phyloP scores from a whole-genome alignment of 78 protist genomes.

The Protostelium mycophagum region DNA sequence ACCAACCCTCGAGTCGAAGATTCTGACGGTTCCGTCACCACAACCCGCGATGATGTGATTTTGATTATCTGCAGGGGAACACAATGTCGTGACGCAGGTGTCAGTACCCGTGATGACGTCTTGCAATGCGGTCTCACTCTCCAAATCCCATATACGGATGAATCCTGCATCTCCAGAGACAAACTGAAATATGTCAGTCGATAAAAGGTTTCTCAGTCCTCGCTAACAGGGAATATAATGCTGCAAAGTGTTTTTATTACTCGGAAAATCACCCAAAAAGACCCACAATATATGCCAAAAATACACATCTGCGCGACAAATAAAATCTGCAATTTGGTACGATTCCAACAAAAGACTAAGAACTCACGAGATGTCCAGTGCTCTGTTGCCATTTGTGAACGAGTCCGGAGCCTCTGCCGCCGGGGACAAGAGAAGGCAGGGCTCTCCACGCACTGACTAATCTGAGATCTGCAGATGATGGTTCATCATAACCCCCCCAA shows the following conservation, averaged over 20 bases:
- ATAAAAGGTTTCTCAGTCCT: too few relatives aligned
- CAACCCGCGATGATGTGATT: background rate
- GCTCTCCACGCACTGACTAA: conserved; percentile 11
- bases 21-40: conserved; percentile 10
- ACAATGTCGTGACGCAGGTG: conserved; percentile 6
- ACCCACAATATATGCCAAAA: too few relatives aligned
- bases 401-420: conserved; percentile 3
- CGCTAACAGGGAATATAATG: too few relatives aligned
- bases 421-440: background rate
- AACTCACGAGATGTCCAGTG: conserved; percentile 3
- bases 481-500: conserved; percentile 7
- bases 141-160: conserved; percentile 5
- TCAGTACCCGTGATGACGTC: background rate
- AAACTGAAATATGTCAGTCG: conserved; percentile 11
- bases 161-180: conserved; percentile 9
- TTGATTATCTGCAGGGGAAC: background rate
- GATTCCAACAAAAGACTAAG: background rate
- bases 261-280: too few relatives aligned
- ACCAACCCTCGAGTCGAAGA: conserved; percentile 10
- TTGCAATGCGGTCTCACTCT: background rate
- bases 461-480: background rate
- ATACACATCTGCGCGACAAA: background rate
- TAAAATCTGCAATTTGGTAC: background rate
- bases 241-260: too few relatives aligned
- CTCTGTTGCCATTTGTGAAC: background rate